Conservation (phyloP, 2,329 filamentous ascomycete genomes). For the Blumeriella jaapii region DNA sequence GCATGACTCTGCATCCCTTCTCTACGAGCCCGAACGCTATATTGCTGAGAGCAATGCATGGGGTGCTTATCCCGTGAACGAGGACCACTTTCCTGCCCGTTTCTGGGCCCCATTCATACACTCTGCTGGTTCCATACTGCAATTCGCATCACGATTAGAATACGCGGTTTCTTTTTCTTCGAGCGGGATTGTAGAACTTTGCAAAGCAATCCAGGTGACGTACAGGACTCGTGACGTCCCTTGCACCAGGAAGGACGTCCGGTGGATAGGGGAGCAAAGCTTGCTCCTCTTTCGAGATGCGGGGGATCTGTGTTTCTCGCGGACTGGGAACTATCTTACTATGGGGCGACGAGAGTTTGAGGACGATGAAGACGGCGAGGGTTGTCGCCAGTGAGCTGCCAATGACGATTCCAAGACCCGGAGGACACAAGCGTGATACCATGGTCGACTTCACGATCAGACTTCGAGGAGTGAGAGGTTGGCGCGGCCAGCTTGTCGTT, state of each 20-base stretch:
- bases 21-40: conserved; percentile 54
- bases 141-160: not conserved
- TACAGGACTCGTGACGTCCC: conserved; percentile 52
- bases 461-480: not conserved
- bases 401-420: conserved; percentile 9
- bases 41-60: conserved; percentile 55
- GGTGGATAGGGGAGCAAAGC: conserved; percentile 50
- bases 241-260: conserved; percentile 55
- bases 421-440: not conserved
- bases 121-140: conserved; percentile 54
- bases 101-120: conserved; percentile 73
- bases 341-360: conserved; percentile 7
- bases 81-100: conserved; percentile 61
- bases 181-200: not conserved
- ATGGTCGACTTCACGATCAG: not conserved
- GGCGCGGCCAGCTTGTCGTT: not conserved
- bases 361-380: conserved; percentile 11
- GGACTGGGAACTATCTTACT: conserved; percentile 18
- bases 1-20: conserved; percentile 63
- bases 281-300: conserved; percentile 25
- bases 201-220: conserved; percentile 1
- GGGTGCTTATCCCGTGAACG: conserved; percentile 73
- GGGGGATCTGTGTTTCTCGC: conserved; percentile 14
- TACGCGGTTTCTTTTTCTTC: not conserved
- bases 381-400: conserved; percentile 15